Conservation (phyloP, 164 flowering plant species). For the Stephania cephalantha region DNA sequence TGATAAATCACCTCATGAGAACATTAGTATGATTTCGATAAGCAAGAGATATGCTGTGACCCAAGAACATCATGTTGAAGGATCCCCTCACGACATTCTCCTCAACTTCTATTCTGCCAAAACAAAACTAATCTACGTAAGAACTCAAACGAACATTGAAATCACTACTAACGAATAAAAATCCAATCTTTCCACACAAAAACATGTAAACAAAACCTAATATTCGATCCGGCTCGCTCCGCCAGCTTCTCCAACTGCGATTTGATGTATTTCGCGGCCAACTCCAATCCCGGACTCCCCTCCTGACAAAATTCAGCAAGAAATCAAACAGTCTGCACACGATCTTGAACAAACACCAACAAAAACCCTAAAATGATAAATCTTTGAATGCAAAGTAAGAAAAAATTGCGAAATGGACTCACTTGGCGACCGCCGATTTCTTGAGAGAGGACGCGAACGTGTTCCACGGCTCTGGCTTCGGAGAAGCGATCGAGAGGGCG, state of each 20-base stretch:
- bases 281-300: conserved; percentile 75
- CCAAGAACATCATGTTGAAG: conserved; percentile 90
- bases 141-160: neutral
- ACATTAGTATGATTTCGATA: conserved; percentile 81
- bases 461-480: conserved; percentile 79
- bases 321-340: neutral
- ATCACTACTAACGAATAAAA: neutral
- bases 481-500: conserved; percentile 78
- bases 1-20: conserved; percentile 53
- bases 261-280: conserved; percentile 74
- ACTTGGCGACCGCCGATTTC: conserved; percentile 92
- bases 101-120: conserved; percentile 80
- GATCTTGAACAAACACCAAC: neutral
- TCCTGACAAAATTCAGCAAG: conserved; percentile 33
- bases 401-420: conserved; percentile 9
- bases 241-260: conserved; percentile 53
- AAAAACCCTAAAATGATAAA: no score
- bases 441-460: conserved; percentile 52
- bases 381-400: neutral
- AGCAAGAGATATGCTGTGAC: conserved; percentile 68
- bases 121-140: neutral
- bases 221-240: conserved; percentile 55
- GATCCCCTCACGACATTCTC: conserved; percentile 69
- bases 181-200: neutral
- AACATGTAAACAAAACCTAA: conserved; percentile 37